A percentile compares a stretch with the other conserved stretches of the same genome.
phyloP scores from a whole-genome alignment of 306 rosid species.

The Vigna radiata region DNA sequence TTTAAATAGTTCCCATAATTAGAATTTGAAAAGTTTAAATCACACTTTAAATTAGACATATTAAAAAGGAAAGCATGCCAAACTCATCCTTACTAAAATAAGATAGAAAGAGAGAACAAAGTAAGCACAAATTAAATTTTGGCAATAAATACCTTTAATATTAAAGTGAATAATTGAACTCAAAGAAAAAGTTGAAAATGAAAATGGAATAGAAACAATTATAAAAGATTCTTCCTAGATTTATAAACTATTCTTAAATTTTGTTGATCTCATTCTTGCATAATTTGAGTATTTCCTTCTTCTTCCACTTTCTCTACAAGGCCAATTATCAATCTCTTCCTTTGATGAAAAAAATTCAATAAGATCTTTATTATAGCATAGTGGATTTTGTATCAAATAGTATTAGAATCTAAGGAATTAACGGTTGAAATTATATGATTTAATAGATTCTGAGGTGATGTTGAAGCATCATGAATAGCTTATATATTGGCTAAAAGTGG shows the following conservation, averaged over 20 bases:
- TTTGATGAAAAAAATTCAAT: not conserved
- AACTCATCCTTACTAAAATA: not conserved
- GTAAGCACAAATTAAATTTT: too few species aligned
- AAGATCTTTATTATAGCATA: not conserved
- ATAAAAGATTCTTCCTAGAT: not conserved
- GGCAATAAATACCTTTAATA: not conserved
- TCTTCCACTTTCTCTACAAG: not conserved
- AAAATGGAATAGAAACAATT: not conserved
- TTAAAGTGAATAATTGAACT: too few species aligned
- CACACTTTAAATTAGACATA: not conserved
- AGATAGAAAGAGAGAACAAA: not conserved
- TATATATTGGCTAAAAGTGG: not conserved
- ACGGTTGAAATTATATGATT: slow-evolving; percentile 10
- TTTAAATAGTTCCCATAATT: too few species aligned
- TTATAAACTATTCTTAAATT: not conserved
- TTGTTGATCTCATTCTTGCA: not conserved
- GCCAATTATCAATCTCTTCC: not conserved
- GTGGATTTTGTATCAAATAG: not conserved
- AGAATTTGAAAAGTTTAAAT: not conserved
- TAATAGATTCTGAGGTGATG: slow-evolving; percentile 19
- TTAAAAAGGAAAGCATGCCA: not conserved
- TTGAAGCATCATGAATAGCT: slow-evolving; percentile 5
- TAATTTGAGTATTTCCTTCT: not conserved
- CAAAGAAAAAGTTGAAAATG: not conserved
- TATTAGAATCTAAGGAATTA: slow-evolving; percentile 18